These are phyloP conservation scores for Lachnum nothofagi DNA, from an alignment of 2,329 filamentous ascomycete species.

Conservation along the genomic window DNA sequence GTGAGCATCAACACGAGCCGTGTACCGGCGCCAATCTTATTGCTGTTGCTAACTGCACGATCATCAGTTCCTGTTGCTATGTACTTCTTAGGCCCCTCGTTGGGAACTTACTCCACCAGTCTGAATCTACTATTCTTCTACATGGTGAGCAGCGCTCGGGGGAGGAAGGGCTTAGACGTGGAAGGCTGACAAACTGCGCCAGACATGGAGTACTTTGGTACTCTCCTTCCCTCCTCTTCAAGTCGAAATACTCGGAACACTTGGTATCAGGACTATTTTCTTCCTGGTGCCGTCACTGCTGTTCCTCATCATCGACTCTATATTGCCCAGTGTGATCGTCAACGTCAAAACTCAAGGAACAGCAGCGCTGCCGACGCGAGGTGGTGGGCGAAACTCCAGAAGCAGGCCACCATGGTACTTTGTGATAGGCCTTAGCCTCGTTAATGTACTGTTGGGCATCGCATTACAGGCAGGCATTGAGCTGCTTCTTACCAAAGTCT, in stretches of 20 bases:
- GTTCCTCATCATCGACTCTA: slow-evolving; percentile 68
- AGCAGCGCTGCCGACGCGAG: slow-evolving; percentile 45
- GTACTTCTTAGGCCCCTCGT: slow-evolving; percentile 56
- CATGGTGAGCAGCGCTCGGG: slow-evolving; percentile 57
- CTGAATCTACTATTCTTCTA: slow-evolving; percentile 86
- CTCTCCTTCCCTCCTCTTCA: slow-evolving; percentile 69
- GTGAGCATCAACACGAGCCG: too few relatives aligned
- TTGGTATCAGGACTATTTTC: slow-evolving; percentile 62
- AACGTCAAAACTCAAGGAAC: slow-evolving; percentile 63
- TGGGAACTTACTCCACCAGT: slow-evolving; percentile 69
- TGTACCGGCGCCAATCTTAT: slow-evolving; percentile 41
- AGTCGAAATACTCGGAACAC: slow-evolving; percentile 68
- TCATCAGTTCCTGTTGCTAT: background rate
- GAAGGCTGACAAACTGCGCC: slow-evolving; percentile 31
- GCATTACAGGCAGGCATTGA: slow-evolving; percentile 53
- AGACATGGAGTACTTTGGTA: slow-evolving; percentile 77
- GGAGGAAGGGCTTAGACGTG: background rate
- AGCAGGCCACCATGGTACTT: slow-evolving; percentile 40
- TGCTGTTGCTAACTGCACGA: slow-evolving; percentile 52
- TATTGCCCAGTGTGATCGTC: slow-evolving; percentile 63
- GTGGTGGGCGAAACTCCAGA: slow-evolving; percentile 29
- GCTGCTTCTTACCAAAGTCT: slow-evolving; percentile 45
- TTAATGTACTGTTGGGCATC: slow-evolving; percentile 51
- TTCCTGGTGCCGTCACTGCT: slow-evolving; percentile 68
- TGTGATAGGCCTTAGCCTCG: slow-evolving; percentile 47